These are phyloP conservation scores for Emericellopsis terricola DNA, from an alignment of 495 filamentous ascomycete species.

Conservation along the genomic window DNA sequence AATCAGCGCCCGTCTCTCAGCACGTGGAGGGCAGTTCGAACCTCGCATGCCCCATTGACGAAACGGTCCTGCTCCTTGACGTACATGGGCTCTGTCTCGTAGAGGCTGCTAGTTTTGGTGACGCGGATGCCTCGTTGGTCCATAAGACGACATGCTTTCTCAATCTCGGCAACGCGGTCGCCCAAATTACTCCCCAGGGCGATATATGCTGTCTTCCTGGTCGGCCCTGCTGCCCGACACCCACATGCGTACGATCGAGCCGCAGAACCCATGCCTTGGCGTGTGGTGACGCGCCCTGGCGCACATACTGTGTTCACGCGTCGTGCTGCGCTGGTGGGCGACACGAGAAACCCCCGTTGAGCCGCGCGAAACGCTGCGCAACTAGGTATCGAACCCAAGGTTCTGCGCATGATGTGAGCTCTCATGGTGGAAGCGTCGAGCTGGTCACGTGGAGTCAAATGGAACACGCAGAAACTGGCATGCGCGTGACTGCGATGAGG, in stretches of 20 bases:
- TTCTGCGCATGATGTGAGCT: too few relatives aligned
- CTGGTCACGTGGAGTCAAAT: too few relatives aligned
- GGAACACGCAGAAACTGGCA: too few relatives aligned
- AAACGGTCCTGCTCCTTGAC: constrained; percentile 75
- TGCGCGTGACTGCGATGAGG: too few relatives aligned
- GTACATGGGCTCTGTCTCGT: constrained; percentile 95
- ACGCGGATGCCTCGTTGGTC: constrained; percentile 50
- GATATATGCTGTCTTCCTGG: constrained; percentile 47
- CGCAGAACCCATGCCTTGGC: constrained; percentile 2
- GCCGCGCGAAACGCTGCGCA: too few relatives aligned
- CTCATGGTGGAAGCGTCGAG: too few relatives aligned
- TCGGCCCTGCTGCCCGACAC: too few relatives aligned
- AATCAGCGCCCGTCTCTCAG: background rate
- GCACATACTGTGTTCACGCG: too few relatives aligned
- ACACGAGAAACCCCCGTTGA: too few relatives aligned
- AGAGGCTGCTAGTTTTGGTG: constrained; percentile 67
- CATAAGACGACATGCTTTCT: constrained; percentile 64
- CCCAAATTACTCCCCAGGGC: constrained; percentile 90
- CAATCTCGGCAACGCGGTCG: constrained; percentile 67
- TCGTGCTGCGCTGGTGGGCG: too few relatives aligned
- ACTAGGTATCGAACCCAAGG: too few relatives aligned
- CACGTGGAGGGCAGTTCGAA: constrained; percentile 19
- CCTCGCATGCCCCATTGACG: constrained; percentile 88
- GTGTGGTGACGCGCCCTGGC: background rate
- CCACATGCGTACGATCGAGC: too few relatives aligned